These are phyloP conservation scores for Gossypium stocksii DNA, from an alignment of 345 rosid genomes.

Conservation along the genomic window DNA sequence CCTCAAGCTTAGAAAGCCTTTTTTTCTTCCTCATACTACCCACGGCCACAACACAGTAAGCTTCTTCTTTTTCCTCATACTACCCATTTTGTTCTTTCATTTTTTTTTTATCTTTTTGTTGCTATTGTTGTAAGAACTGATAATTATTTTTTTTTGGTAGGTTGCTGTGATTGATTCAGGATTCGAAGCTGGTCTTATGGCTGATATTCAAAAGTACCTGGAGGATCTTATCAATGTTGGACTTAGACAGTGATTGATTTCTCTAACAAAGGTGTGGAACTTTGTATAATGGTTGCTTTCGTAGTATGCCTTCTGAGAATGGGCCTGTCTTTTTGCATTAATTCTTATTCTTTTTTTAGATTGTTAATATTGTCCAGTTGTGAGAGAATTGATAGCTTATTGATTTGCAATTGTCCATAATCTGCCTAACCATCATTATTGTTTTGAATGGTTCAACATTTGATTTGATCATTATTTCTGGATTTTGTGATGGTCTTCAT, in stretches of 20 bases:
- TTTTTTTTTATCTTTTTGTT: slow-evolving; percentile 3
- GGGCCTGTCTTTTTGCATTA: neutral
- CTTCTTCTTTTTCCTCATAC: no score
- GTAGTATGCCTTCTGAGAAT: neutral
- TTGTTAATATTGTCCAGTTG: neutral
- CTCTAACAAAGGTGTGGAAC: slow-evolving; percentile 65
- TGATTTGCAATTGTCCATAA: no score
- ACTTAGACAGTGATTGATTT: slow-evolving; percentile 71
- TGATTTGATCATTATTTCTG: no score
- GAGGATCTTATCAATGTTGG: slow-evolving; percentile 74
- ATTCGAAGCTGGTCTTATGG: slow-evolving; percentile 59
- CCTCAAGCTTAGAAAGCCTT: no score
- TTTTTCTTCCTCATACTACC: no score
- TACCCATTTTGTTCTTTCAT: neutral
- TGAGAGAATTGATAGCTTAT: no score
- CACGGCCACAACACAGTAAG: no score
- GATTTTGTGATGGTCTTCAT: no score
- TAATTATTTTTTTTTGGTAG: slow-evolving; percentile 36
- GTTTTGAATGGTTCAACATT: no score
- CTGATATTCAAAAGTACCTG: slow-evolving; percentile 67
- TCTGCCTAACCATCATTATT: no score
- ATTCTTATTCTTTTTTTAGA: neutral
- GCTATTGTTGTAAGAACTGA: slow-evolving; percentile 5
- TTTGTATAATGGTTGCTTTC: neutral
- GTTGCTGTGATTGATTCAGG: slow-evolving; percentile 89